A percentile compares a stretch with the other conserved stretches of the same genome.
Conservation (phyloP, 169 alveolate genomes). For the Perkinsus chesapeaki region DNA sequence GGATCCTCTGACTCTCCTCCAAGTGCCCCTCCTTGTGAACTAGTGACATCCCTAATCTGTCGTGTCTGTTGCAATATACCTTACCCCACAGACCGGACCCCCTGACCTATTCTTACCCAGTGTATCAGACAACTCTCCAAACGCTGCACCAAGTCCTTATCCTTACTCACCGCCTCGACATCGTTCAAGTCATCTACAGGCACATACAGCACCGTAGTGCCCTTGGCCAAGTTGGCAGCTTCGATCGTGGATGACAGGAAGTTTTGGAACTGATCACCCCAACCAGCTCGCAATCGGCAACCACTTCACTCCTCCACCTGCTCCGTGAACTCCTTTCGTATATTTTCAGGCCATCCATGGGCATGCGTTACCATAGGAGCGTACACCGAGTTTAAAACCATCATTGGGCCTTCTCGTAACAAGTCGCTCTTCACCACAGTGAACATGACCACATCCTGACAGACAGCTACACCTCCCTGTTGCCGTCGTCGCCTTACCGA, state of each 20-base stretch:
- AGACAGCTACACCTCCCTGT: background rate
- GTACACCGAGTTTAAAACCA: conserved; percentile 22
- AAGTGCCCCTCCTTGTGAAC: conserved; percentile 62
- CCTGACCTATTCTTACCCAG: conserved; percentile 59
- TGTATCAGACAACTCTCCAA: conserved; percentile 77
- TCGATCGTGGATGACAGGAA: conserved; percentile 78
- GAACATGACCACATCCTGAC: conserved; percentile 14
- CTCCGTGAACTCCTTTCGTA: conserved; percentile 76
- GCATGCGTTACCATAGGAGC: conserved; percentile 21
- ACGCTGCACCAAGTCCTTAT: conserved; percentile 80
- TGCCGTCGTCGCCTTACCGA: too few relatives aligned
- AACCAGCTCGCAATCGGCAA: too few relatives aligned
- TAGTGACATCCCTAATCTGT: conserved; percentile 78
- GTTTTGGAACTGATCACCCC: conserved; percentile 63
- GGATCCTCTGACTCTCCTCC: background rate
- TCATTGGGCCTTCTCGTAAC: conserved; percentile 7
- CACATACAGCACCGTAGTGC: conserved; percentile 76
- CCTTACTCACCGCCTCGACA: conserved; percentile 72
- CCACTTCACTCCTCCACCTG: conserved; percentile 7
- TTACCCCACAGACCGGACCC: background rate
- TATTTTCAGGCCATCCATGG: conserved; percentile 82
- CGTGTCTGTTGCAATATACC: conserved; percentile 41
- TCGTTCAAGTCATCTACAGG: conserved; percentile 82
- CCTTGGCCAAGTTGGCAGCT: conserved; percentile 68
- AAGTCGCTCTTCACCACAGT: background rate